Evolutionary conservation across 805 yeast species (phyloP).

Genomic region (Wickerhamomyces xylosicus): DNA sequence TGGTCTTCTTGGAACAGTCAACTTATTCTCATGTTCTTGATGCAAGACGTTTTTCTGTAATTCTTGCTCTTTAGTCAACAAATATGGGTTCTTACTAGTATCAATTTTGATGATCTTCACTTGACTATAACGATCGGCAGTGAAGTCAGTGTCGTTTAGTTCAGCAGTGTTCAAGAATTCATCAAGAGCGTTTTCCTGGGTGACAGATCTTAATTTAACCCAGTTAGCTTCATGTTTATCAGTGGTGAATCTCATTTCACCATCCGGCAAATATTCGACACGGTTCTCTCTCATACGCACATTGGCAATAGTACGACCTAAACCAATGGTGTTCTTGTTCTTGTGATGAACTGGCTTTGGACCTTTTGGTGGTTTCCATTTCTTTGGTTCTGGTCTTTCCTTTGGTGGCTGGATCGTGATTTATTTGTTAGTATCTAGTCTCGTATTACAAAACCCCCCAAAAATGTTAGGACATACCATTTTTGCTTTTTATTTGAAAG

Average conservation of each 20-base stretch:
- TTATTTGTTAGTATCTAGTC: not conserved
- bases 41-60: constrained; percentile 49
- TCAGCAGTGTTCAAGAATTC: constrained; percentile 94
- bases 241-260: constrained; percentile 83
- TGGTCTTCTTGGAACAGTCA: constrained; percentile 92
- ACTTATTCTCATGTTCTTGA: constrained; percentile 53
- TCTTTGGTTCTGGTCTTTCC: constrained; percentile 40
- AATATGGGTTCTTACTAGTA: constrained; percentile 39
- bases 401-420: not conserved
- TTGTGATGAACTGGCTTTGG: constrained; percentile 84
- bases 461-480: too few species aligned
- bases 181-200: constrained; percentile 89
- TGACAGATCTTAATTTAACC: constrained; percentile 87
- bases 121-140: constrained; percentile 78
- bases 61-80: constrained; percentile 60
- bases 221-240: constrained; percentile 75
- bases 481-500: too few species aligned
- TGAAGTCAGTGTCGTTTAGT: constrained; percentile 90
- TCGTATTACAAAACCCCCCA: too few species aligned
- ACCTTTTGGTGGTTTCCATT: constrained; percentile 85
- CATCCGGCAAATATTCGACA: constrained; percentile 69
- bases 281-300: constrained; percentile 61
- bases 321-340: constrained; percentile 74
- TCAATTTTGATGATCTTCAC: constrained; percentile 79
- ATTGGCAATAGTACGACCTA: constrained; percentile 77